Evolutionary conservation across 2,329 filamentous ascomycete genomes (phyloP), one percentile per base, ranked within the genome.

Genomic region (Annulohypoxylon truncatum): DNA sequence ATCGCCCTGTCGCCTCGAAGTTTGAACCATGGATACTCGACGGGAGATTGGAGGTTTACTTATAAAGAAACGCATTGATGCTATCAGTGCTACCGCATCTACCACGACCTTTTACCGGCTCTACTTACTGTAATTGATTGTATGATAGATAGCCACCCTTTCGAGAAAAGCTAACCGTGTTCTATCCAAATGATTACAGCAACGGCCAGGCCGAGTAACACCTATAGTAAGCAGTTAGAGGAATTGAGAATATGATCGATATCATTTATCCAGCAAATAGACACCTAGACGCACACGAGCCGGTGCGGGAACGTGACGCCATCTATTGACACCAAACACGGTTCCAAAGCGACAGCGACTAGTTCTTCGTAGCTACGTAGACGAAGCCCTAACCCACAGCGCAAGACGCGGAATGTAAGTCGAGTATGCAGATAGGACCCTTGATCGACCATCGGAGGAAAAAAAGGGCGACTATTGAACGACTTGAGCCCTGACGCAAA

Each of bases 361-460:
- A 35, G 29, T 46, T 46, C 35, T 54, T 61, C 29, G 10, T 24
- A 44, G 40, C 35, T 38, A n/a, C 38, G 44, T 26, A 46, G 54
- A 60, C 44, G 59, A 40, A 24, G 61, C 33, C 57, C 54, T 63
- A 47, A 54, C 65, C 54, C 55, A 63, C 54, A 50, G 33, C 44
- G 51, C 54, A 55, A n/a, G 33, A 29, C 22, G n/a, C 26, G 40
- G 53, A 26, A 50, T 44, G 26, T n/a, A 46, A 38, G 31, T 54
- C 52, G 24, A 61, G 40, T 58, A 59, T n/a, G 61, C 61, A 62
- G 40, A 48, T 40, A 55, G 67, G 67, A 69, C 67, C 67, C 67
- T 69, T 42, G 64, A 69, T 69, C 67, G 67, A 63, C 67, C 38
- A 60, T 63, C 55, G 61, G 54, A 52, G 40, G 48, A 15, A 61